Base-by-base conservation (phyloP, 2,329 filamentous ascomycete species). In the Macrophomina tecta region DNA sequence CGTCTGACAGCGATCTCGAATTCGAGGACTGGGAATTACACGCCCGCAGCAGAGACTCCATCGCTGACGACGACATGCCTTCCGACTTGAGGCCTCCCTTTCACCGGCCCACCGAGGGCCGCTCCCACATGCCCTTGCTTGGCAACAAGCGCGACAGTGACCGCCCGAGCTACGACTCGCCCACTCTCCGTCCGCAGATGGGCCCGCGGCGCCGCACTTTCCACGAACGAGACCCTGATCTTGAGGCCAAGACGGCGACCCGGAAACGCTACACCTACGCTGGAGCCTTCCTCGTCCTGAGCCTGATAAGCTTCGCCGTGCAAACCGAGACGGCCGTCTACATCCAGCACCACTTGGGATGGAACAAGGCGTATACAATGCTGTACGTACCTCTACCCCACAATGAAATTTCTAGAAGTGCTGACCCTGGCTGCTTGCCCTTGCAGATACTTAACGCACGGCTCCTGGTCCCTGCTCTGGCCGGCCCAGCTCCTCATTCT, bases 291-390 rank as follows among this genome's bases (percentile, higher is more conserved):
- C 85, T 99, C 68, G 80, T 90, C 36, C 76, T 97, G 71, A 95
- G 91, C 75, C 84, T 99, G 74, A 82, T 97, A 68, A 91, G 91
- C 75, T 99, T 99, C 77, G 92, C 93, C 56, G 84, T 97, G 5
- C 95, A 99, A 85, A 98, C 95, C 3, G 94, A 98, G 83, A 93
- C 97, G 64, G 94, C 94, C 11, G 90, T 96, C 9, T 94, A 97
- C 81, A 95, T 99, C 69, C 94, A 98, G 82, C 90, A 94, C 77
- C 89, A 95, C 68, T 81, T 97, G 70, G 89, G 91, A 70, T 99
- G 95, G 95, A 88, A 96, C 81, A 99, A 99, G 83, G 92, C 95
- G n/a, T 99, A 97, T 82, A 97, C 93, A 84, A 99, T 99, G 95
- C 88, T 99, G 85, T 97, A 82, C 82, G 82, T 78, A 23, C 23